These are phyloP conservation scores for Sporisorium scitamineum DNA, from an alignment of 1,284 basidiomycete genomes.

Conservation along the genomic window DNA sequence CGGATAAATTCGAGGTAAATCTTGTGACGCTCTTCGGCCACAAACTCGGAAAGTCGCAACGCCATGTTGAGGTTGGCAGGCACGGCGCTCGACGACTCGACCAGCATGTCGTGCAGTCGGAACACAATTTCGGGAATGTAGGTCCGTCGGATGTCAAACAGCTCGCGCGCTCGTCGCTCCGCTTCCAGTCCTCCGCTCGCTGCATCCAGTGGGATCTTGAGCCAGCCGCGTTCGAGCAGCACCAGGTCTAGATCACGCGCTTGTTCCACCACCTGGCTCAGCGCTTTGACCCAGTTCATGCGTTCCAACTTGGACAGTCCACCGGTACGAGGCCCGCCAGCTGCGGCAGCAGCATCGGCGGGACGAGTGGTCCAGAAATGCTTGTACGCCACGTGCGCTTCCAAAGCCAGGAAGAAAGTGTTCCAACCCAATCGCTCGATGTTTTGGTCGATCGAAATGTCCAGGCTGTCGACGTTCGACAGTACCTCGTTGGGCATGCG, in stretches of 20 bases:
- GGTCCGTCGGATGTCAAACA: slow-evolving; percentile 84
- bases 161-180: slow-evolving; percentile 77
- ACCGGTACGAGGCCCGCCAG: slow-evolving; percentile 10
- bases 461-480: slow-evolving; percentile 25
- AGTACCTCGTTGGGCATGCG: slow-evolving; percentile 60
- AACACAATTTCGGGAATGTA: slow-evolving; percentile 92
- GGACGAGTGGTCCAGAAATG: slow-evolving; percentile 56
- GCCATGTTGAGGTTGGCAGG: slow-evolving; percentile 82
- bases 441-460: slow-evolving; percentile 48
- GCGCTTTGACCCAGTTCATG: slow-evolving; percentile 52
- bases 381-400: slow-evolving; percentile 55
- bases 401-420: slow-evolving; percentile 62
- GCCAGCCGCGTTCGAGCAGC: slow-evolving; percentile 72
- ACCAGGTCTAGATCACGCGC: slow-evolving; percentile 69
- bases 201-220: slow-evolving; percentile 69
- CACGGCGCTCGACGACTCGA: slow-evolving; percentile 76
- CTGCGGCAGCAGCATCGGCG: slow-evolving; percentile 9
- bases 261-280: slow-evolving; percentile 67
- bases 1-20: slow-evolving; percentile 88
- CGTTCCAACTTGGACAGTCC: slow-evolving; percentile 51
- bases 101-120: slow-evolving; percentile 81
- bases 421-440: slow-evolving; percentile 64
- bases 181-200: slow-evolving; percentile 67
- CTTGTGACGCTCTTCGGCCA: slow-evolving; percentile 88
- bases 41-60: slow-evolving; percentile 81